Evolutionary conservation across 345 rosid species (phyloP), one percentile per base, ranked within the genome.

Genomic region (Cardamine occulta): DNA sequence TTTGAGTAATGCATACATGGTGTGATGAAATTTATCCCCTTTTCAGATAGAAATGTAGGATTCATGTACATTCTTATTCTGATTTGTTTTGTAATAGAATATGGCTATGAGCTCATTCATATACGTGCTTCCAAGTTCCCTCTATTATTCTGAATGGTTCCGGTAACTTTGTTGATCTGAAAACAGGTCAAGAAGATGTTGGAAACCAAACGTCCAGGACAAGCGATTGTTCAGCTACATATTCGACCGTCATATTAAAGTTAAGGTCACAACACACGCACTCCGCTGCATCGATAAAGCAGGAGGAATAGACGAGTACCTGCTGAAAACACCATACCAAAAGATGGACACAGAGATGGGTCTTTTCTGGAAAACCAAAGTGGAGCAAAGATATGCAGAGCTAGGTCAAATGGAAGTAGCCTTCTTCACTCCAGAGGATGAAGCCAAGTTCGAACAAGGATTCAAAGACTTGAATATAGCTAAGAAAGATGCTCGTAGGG

Each of bases 201-300:
- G 98, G 98, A 95, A 88, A 82, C 98, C 99, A 26, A 95, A 95
- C 72, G 93, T 89, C 15, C 97, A 95, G 75, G 91, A 90, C 66
- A 95, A 95, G 83, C 79, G 98, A 63, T 85, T 95, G 62, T 95
- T 95, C 73, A 95, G 98, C 80, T 95, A 90, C 84, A 87, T 92
- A 72, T 79, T 89, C 13, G 97, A 92, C 72, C 96, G 94, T 1
- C 98, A 95, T 72, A 88, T 95, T 72, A 87, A 87, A 68, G 87
- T 92, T n/a, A 90, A 95, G 81, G 93, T 95, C 52, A 92, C 99
- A 0, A 90, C 87, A 12, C 97, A 95, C 45, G 97, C 99, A 28
- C 87, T 92, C 13, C 97, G 99, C 37, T 95, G 97, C 92, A 88
- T 95, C 17, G 99, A 95, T 83, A 95, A 92, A 83, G 98, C 89